These are phyloP conservation scores for Suhomyces ambrosiae DNA, from an alignment of 1,139 yeast species.

Conservation along the genomic window DNA sequence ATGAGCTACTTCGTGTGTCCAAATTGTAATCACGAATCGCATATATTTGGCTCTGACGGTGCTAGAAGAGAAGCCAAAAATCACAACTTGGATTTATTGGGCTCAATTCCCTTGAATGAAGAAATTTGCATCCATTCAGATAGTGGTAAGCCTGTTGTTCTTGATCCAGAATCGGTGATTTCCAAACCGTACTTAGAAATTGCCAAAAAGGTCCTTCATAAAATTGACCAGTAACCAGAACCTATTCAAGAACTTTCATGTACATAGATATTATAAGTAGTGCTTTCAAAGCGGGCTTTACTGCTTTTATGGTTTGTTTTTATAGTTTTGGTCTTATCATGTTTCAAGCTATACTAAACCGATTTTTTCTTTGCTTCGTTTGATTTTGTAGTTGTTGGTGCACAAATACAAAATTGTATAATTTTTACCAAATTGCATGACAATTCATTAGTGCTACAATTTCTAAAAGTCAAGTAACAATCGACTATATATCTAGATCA, in stretches of 20 bases:
- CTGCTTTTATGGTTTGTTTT: no score
- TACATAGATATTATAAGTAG: no score
- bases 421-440: neutral
- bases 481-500: no score
- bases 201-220: slow-evolving; percentile 37
- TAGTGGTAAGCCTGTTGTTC: slow-evolving; percentile 62
- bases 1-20: slow-evolving; percentile 83
- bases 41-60: slow-evolving; percentile 73
- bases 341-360: no score
- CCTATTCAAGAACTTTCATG: neutral
- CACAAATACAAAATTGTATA: slow-evolving; percentile 1
- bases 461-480: no score
- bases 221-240: slow-evolving; percentile 13
- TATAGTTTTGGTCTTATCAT: no score
- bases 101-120: slow-evolving; percentile 67
- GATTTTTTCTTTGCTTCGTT: no score
- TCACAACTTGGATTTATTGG: slow-evolving; percentile 55
- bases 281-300: no score
- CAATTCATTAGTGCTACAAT: neutral
- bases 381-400: neutral
- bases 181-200: slow-evolving; percentile 46
- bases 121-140: slow-evolving; percentile 66
- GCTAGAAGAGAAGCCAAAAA: slow-evolving; percentile 59
- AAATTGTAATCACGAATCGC: slow-evolving; percentile 70
- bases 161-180: slow-evolving; percentile 39